Conservation (phyloP, 177 flowering plant species). For the Vitis hybrid region DNA sequence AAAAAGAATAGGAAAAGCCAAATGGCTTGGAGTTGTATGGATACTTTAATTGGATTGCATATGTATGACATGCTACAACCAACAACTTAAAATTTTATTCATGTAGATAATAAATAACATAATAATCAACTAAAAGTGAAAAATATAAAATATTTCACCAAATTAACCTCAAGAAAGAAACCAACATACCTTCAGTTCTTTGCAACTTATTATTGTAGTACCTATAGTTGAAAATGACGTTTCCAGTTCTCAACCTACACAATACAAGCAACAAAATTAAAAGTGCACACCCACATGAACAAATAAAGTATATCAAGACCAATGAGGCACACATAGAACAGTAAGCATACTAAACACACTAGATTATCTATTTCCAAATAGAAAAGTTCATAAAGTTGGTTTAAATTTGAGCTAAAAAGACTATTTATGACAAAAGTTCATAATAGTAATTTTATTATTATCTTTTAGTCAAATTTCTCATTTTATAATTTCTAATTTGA, state of each 20-base stretch:
- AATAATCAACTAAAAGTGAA: background rate
- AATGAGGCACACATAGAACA: no score
- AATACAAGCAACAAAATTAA: slow-evolving; percentile 6
- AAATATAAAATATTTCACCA: background rate
- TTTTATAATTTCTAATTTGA: no score
- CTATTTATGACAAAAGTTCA: no score
- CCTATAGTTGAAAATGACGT: slow-evolving; percentile 51
- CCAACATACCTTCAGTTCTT: slow-evolving; percentile 43
- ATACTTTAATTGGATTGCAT: background rate
- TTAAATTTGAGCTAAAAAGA: no score
- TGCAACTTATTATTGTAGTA: slow-evolving; percentile 49
- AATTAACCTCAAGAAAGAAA: background rate
- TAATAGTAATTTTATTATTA: no score
- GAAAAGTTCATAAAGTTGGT: no score
- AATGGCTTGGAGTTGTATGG: background rate
- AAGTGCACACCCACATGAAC: background rate
- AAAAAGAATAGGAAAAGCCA: no score
- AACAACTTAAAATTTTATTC: no score
- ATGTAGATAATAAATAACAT: no score
- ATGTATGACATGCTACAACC: background rate
- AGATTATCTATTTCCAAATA: no score
- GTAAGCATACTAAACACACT: no score
- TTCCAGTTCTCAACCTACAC: slow-evolving; percentile 47
- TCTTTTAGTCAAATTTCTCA: no score
- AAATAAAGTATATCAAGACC: background rate